Conservation (phyloP, 306 rosid species). For the Quercus bicolor region DNA sequence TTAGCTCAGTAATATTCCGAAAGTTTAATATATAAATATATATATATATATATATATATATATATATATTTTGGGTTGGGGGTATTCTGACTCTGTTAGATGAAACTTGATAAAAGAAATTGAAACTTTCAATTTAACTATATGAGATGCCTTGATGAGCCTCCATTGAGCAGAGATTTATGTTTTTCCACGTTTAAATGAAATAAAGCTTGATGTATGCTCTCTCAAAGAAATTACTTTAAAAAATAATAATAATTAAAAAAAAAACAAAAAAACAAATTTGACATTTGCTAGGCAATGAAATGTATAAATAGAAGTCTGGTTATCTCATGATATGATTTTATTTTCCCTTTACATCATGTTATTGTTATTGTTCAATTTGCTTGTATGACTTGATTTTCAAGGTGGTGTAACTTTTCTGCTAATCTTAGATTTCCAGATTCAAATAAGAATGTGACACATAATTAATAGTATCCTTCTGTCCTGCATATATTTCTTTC, state of each 20-base stretch:
- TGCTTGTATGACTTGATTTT: not conserved
- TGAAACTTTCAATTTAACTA: not conserved
- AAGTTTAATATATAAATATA: too few species aligned
- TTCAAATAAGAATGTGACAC: too few species aligned
- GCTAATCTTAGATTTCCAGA: not conserved
- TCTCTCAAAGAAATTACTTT: not conserved
- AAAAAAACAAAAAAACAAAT: not conserved
- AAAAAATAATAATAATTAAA: too few species aligned
- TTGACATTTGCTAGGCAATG: not conserved
- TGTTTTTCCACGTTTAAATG: not conserved
- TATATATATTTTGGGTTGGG: too few species aligned
- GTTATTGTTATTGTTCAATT: not conserved
- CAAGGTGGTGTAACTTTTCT: not conserved
- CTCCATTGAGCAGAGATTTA: not conserved
- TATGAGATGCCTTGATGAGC: not conserved
- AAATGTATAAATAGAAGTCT: not conserved
- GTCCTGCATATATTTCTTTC: too few species aligned
- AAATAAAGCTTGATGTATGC: not conserved
- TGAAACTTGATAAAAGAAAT: not conserved
- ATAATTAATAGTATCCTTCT: too few species aligned
- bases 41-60: too few species aligned
- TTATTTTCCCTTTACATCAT: not conserved
- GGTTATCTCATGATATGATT: not conserved
- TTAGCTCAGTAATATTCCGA: too few species aligned
- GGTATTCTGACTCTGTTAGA: not conserved